phyloP scores from a whole-genome alignment of 2,329 filamentous ascomycete genomes.

The Hymenoscyphus fructigenus region DNA sequence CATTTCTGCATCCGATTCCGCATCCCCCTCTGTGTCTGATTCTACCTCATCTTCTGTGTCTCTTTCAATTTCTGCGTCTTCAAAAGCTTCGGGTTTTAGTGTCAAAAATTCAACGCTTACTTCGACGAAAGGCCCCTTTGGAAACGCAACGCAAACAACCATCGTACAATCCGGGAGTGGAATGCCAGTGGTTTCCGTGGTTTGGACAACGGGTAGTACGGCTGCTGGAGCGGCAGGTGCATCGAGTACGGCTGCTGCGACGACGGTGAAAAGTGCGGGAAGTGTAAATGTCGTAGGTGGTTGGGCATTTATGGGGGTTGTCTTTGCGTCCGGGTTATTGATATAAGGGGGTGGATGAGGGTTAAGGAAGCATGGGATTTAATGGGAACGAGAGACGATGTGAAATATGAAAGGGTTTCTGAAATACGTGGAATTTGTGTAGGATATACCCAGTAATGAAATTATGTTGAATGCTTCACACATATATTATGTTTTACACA shows the following conservation, averaged over 20 bases:
- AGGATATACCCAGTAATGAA: constrained; percentile 3
- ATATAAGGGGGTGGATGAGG: background rate
- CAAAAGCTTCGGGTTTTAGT: background rate
- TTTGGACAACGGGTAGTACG: background rate
- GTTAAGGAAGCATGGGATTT: background rate
- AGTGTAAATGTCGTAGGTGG: background rate
- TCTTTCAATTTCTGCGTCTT: background rate
- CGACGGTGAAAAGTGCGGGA: background rate
- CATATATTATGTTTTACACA: background rate
- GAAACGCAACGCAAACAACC: background rate
- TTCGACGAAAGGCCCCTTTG: background rate
- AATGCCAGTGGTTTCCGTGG: background rate
- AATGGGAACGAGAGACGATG: background rate
- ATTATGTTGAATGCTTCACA: background rate
- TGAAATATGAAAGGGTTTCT: background rate
- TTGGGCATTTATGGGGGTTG: background rate
- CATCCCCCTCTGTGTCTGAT: background rate
- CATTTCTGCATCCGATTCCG: background rate
- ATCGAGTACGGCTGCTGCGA: background rate
- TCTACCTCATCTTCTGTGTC: too few species aligned
- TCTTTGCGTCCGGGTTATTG: background rate
- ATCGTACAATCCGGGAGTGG: background rate
- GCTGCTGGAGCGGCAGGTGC: background rate
- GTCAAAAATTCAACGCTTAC: background rate
- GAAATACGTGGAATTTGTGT: background rate